These are phyloP conservation scores for Pythium plurisporium DNA, from an alignment of 352 stramenopile genomes.

Conservation along the genomic window DNA sequence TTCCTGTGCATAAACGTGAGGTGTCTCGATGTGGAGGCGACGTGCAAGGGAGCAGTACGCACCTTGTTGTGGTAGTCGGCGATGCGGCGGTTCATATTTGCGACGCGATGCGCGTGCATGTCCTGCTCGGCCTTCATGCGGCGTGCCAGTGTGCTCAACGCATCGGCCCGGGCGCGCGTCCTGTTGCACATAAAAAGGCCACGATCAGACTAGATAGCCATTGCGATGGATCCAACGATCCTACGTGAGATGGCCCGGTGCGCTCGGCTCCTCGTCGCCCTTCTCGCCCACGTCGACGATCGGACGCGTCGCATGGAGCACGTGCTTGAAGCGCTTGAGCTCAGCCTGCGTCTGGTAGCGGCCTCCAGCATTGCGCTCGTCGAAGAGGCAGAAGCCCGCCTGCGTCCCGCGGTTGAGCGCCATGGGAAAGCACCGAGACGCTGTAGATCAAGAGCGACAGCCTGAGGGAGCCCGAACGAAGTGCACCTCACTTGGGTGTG, in stretches of 20 bases:
- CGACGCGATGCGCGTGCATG: conserved; percentile 54
- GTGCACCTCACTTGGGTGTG: too few relatives aligned
- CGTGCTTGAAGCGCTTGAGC: conserved; percentile 73
- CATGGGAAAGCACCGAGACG: too few relatives aligned
- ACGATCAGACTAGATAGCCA: too few relatives aligned
- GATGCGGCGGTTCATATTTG: conserved; percentile 84
- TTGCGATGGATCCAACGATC: too few relatives aligned
- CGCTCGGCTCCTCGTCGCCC: conserved; percentile 31
- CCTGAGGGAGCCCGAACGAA: too few relatives aligned
- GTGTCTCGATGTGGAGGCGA: neutral
- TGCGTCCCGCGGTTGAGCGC: conserved; percentile 59
- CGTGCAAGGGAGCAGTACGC: neutral
- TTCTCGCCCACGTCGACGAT: conserved; percentile 58
- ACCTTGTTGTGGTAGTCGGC: conserved; percentile 72
- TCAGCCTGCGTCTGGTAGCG: conserved; percentile 72
- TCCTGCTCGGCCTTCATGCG: conserved; percentile 54
- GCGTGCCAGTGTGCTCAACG: conserved; percentile 48
- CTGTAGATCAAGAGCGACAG: too few relatives aligned
- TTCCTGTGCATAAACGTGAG: conserved; percentile 30
- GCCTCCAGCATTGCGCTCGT: conserved; percentile 71
- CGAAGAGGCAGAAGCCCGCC: conserved; percentile 66
- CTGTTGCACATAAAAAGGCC: conserved; percentile 9
- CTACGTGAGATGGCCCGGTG: conserved; percentile 44
- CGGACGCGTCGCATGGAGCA: conserved; percentile 43
- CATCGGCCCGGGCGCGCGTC: conserved; percentile 45